Base-by-base conservation (phyloP, 495 filamentous ascomycete genomes). In the Xylaria cubensis region DNA sequence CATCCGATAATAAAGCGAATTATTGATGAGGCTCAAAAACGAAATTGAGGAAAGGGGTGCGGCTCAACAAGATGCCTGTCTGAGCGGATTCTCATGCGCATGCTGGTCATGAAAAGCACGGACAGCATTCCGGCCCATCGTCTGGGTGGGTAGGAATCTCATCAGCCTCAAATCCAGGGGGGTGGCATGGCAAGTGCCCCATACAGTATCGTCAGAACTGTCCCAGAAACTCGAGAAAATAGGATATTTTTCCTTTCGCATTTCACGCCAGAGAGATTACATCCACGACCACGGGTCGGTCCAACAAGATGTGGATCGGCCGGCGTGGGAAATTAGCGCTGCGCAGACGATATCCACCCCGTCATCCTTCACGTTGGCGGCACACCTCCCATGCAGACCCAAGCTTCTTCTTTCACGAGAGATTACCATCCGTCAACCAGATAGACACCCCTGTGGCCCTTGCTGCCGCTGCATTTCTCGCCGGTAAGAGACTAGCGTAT, bases 241-340 rank as follows among this genome's bases (percentile, higher is more conserved):
- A 26, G 36, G 21, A 59, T 69, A 69, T 69, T 59, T 21, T 62
- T 34, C 19, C 41, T 61, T 34, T 69, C n/a, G 32, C 55, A 55
- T 39, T 41, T 56, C 36, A 55, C 13, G 4, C 58, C 48, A 32
- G 21, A 42, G 9, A 44, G 26, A 66, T 61, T 73, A 73, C 64
- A 64, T 42, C 71, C 71, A 73, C 71, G 66, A 62, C 71, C 64
- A 69, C 46, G 71, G 71, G 71, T 73, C 71, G 29, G 41, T 64
- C 64, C 71, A 73, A 69, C 71, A 64, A 46, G 24, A 66, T 66
- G 64, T 59, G 64, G 71, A 73, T 73, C 69, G 48, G 7, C 69
- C 69, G 69, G 56, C 56, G 19, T 63, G 44, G 69, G 56, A 71
- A 63, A 71, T 71, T 71, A 71, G 69, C 69, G 56, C 44, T 59